These are phyloP conservation scores for Boletus pseudopeckii DNA, from an alignment of 768 basidiomycete species.

Conservation along the genomic window DNA sequence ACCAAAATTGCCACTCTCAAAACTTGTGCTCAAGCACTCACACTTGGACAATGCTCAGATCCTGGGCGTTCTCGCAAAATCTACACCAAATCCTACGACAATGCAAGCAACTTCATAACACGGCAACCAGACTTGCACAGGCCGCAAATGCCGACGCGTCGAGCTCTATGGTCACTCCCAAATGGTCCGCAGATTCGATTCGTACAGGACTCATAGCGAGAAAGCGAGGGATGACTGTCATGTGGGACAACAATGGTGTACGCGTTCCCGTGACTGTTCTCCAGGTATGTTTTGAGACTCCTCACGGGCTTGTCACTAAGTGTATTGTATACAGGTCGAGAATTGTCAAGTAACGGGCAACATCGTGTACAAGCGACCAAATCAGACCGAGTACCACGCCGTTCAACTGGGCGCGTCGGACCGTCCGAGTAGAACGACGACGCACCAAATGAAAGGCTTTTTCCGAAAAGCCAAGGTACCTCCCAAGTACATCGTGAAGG, in stretches of 20 bases:
- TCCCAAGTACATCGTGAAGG: constrained; percentile 81
- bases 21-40: constrained; percentile 9
- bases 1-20: background rate
- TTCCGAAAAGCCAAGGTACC: constrained; percentile 78
- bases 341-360: constrained; percentile 89
- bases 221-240: constrained; percentile 92
- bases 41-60: constrained; percentile 45
- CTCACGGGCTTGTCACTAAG: constrained; percentile 10
- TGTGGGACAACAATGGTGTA: constrained; percentile 90
- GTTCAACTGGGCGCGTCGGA: constrained; percentile 90
- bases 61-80: constrained; percentile 45
- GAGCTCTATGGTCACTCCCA: constrained; percentile 33
- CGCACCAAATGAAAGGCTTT: constrained; percentile 82
- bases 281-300: constrained; percentile 56
- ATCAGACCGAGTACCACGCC: constrained; percentile 80
- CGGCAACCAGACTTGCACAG: constrained; percentile 33
- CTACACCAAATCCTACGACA: constrained; percentile 31
- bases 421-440: constrained; percentile 64
- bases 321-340: constrained; percentile 53
- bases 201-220: constrained; percentile 91
- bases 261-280: constrained; percentile 90
- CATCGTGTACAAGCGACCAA: constrained; percentile 56
- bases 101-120: constrained; percentile 44
- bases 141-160: constrained; percentile 18
- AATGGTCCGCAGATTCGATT: constrained; percentile 84